Base-by-base conservation (phyloP, 495 filamentous ascomycete species). In the Mytilinidion resinicola region DNA sequence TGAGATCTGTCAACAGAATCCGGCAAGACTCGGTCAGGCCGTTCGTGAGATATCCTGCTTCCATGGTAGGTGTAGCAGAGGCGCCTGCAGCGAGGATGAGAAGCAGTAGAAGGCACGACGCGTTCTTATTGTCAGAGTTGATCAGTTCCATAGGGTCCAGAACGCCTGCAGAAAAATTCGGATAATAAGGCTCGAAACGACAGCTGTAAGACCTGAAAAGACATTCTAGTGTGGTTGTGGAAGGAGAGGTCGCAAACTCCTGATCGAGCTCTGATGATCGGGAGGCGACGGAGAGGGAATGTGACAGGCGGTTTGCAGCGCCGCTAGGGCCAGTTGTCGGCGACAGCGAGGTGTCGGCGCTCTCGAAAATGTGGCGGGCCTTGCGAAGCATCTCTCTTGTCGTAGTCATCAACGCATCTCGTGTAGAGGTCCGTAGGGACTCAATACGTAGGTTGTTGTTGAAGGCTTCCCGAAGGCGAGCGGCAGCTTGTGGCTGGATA, bases 11-110 rank as follows among this genome's bases (percentile, higher is more conserved):
- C 19, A 65, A 48, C 11, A 55, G 49, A 30, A 66, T 55, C 15
- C 60, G 63, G 52, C 49, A 58, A 35, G 63, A 56, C 43, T 65
- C 63, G 37, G 55, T 65, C 43, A 65, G 43, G 14, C 48, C 44
- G 50, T 55, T 63, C 4, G 50, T 59, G 35, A 60, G 51, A 30
- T 60, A 44, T 20, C 43, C 30, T 14, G 57, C 53, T 34, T 56
- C 57, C 38, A 56, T 33, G 15, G 49, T 59, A 3, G 55, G 46
- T 12, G 56, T 53, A 15, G 50, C 48, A n/a, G 53, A 60, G n/a
- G 54, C 55, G 30, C 63, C 63, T 25, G 55, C 61, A 17, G 63
- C 59, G 19, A 65, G 42, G 21, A 65, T 65, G 8, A 60, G 48
- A 46, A 65, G 54, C 15, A 65, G 43, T n/a, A 62, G 51, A 12